Conservation (phyloP, 2,329 filamentous ascomycete genomes). For the Alternaria arborescens region DNA sequence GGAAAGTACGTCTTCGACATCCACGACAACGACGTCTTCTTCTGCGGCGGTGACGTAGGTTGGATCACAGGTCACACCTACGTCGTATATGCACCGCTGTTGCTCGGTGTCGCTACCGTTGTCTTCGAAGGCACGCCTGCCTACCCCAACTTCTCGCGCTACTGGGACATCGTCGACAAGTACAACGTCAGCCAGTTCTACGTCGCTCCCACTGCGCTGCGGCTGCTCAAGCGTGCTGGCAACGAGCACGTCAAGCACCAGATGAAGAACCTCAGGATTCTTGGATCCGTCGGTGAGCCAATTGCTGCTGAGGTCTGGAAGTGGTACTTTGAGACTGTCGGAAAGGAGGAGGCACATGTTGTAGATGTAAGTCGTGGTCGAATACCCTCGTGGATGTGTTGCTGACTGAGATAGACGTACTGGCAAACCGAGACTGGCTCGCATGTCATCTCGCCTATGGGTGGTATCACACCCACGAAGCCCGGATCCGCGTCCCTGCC, state of each 20-base stretch:
- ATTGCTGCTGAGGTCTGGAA: slow-evolving; percentile 99
- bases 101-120: slow-evolving; percentile 92
- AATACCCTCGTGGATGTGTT: background rate
- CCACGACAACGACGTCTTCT: slow-evolving; percentile 90
- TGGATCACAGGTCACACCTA: slow-evolving; percentile 99
- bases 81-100: slow-evolving; percentile 92
- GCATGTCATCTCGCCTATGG: slow-evolving; percentile 92
- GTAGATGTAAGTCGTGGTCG: slow-evolving; percentile 78
- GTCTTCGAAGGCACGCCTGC: slow-evolving; percentile 98
- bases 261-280: slow-evolving; percentile 87
- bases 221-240: slow-evolving; percentile 92
- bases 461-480: slow-evolving; percentile 94
- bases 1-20: slow-evolving; percentile 99
- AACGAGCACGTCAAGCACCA: slow-evolving; percentile 89
- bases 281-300: slow-evolving; percentile 95
- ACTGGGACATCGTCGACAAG: slow-evolving; percentile 98
- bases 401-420: slow-evolving; percentile 76
- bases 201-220: slow-evolving; percentile 91
- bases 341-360: slow-evolving; percentile 91
- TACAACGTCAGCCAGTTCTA: slow-evolving; percentile 98
- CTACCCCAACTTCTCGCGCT: slow-evolving; percentile 96
- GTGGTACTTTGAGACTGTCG: slow-evolving; percentile 97
- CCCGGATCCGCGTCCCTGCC: slow-evolving; percentile 94
- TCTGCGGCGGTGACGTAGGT: slow-evolving; percentile 97
- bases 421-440: slow-evolving; percentile 99